Base-by-base conservation (phyloP, 768 basidiomycete species). In the Chalciporus chontae region DNA sequence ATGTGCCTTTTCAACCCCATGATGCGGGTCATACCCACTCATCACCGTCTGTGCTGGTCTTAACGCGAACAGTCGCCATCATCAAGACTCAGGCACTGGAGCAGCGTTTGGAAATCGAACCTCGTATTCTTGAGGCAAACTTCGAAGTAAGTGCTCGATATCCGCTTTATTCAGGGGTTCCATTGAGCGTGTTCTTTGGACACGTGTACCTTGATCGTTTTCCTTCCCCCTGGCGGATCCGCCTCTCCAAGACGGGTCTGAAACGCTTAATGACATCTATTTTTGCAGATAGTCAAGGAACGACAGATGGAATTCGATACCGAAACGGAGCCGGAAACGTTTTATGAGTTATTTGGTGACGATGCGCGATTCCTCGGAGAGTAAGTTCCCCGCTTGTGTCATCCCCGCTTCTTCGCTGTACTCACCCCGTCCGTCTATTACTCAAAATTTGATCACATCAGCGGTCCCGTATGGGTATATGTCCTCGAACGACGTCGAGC, bases 381-480 rank as follows among this genome's bases (percentile, higher is more conserved):
- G 90, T 91, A 66, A 75, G 86, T 80, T 39, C 32, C 32, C 46
- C 36, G 4, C 21, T 3, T 31, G 31, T 11, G 46, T 47, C 37
- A 6, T 31, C 44, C n/a, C 8, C 41, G 32, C 6, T 47, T 48
- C 27, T 24, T 24, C 6, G 34, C 17, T 45, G 50, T 51, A 42
- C 61, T 56, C 41, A 58, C 26, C 21, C 29, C 29, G 13, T 17
- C 34, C 38, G 9, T 21, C 29, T 23, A 44, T 50, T 43, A 50
- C 48, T 51, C 38, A 40, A 49, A 40, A 36, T 45, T 31, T 36
- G 8, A 8, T n/a, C 26, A 29, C 26, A 51, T 46, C 53, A 91
- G 89, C 54, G 88, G 87, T 50, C 85, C 90, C 17, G 87, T 90
- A n/a, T 91, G 90, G 87, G 88, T 93, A 18, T 93, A 91, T 66